Percentiles rank a stretch among this genome's conserved stretches.
Evolutionary conservation across 192 early-diverging fungal species (phyloP).

Genomic region (Podila epicladia): DNA sequence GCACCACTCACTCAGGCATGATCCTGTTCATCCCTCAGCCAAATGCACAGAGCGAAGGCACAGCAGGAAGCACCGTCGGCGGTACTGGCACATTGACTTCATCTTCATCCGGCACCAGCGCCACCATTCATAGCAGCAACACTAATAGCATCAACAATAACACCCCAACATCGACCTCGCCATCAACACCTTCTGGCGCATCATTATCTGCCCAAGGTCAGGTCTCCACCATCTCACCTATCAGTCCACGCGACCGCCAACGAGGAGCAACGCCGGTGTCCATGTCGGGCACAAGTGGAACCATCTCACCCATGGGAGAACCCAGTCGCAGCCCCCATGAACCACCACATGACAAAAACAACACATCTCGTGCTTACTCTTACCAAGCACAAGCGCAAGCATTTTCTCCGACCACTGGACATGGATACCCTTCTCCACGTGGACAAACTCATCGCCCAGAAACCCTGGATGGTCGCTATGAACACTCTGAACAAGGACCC

Average conservation of each 20-base stretch:
- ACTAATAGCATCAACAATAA: no score
- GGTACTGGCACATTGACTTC: no score
- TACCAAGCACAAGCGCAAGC: conserved; percentile 1
- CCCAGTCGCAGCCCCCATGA: neutral
- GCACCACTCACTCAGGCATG: conserved; percentile 47
- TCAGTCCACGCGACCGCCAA: neutral
- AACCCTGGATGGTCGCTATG: no score
- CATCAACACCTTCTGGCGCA: neutral
- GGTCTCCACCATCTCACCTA: neutral
- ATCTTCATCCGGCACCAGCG: no score
- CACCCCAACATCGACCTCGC: no score
- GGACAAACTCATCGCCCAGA: no score
- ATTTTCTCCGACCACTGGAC: no score
- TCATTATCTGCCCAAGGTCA: neutral
- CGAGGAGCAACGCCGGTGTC: neutral
- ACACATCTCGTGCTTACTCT: no score
- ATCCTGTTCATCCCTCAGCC: conserved; percentile 51
- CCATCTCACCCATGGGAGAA: neutral
- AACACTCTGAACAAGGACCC: no score
- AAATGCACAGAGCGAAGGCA: neutral
- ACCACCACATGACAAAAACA: no score
- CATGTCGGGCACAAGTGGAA: neutral
- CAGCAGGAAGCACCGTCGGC: neutral
- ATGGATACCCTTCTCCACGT: no score
- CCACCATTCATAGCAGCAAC: no score